Conservation (phyloP, 73 alveolate genomes). For the Paramecium caudatum region DNA sequence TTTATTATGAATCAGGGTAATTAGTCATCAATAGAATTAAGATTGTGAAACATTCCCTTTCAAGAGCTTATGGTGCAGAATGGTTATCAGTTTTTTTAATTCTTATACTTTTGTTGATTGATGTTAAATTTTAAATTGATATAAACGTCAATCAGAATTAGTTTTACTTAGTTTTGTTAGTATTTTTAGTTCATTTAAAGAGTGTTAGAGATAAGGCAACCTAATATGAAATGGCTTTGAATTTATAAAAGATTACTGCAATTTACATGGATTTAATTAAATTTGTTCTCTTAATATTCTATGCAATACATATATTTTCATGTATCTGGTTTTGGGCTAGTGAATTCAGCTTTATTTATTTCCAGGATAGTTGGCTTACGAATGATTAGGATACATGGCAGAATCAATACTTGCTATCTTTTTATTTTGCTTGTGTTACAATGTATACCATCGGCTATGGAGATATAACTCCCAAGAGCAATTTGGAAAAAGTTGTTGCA, state of each 20-base stretch:
- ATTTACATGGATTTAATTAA: not conserved
- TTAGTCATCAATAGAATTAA: slow-evolving; percentile 2
- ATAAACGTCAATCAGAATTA: not conserved
- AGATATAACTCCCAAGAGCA: slow-evolving; percentile 77
- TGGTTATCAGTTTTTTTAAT: slow-evolving; percentile 22
- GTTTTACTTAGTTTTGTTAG: not conserved
- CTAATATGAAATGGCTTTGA: slow-evolving; percentile 46
- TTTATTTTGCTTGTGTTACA: slow-evolving; percentile 84
- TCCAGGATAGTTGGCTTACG: slow-evolving; percentile 67
- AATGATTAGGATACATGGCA: slow-evolving; percentile 48
- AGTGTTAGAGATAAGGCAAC: not conserved
- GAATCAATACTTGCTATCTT: slow-evolving; percentile 74
- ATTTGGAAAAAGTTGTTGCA: slow-evolving; percentile 72
- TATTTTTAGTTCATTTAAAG: slow-evolving; percentile 26
- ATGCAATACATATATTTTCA: slow-evolving; percentile 27
- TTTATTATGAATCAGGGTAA: slow-evolving; percentile 35
- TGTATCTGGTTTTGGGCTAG: slow-evolving; percentile 63
- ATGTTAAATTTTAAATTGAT: not conserved
- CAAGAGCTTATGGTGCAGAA: not conserved
- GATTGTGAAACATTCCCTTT: not conserved
- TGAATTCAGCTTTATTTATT: not conserved
- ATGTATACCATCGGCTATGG: slow-evolving; percentile 87
- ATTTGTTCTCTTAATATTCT: slow-evolving; percentile 18
- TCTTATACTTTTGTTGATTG: not conserved
- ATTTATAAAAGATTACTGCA: not conserved